Percentiles rank a stretch among this genome's conserved stretches.
Conservation (phyloP, 257 asterid species). For the Scutellaria barbata region DNA sequence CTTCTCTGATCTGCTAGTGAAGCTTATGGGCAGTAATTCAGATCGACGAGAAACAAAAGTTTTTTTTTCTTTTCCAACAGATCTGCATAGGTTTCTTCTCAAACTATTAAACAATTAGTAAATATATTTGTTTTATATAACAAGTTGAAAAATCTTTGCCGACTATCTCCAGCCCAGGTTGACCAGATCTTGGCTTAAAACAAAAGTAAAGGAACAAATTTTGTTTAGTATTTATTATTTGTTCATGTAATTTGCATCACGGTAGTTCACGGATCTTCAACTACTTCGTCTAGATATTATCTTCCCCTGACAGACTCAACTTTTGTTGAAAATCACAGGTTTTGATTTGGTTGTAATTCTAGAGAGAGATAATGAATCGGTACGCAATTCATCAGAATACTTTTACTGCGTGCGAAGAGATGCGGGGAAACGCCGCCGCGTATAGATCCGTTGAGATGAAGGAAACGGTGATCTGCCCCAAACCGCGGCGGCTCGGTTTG, state of each 20-base stretch:
- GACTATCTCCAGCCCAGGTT: slow-evolving; percentile 38
- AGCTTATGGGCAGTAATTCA: not conserved
- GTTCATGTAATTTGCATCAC: not conserved
- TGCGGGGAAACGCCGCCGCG: slow-evolving; percentile 47
- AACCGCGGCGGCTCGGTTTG: slow-evolving; percentile 77
- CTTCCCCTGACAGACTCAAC: not conserved
- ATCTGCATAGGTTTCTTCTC: slow-evolving; percentile 38
- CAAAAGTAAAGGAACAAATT: slow-evolving; percentile 5
- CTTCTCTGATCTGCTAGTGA: not conserved
- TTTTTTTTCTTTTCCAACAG: slow-evolving; percentile 38
- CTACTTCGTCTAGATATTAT: not conserved
- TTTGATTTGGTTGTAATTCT: not conserved
- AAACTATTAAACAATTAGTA: not conserved
- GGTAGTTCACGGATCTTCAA: slow-evolving; percentile 28
- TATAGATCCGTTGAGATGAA: slow-evolving; percentile 55
- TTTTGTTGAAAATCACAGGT: slow-evolving; percentile 34
- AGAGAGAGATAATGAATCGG: slow-evolving; percentile 56
- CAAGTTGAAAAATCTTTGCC: slow-evolving; percentile 39
- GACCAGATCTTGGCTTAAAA: slow-evolving; percentile 43
- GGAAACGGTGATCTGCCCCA: slow-evolving; percentile 82
- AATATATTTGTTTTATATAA: slow-evolving; percentile 25
- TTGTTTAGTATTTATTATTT: not conserved
- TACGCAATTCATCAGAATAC: slow-evolving; percentile 58
- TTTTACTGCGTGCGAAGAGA: slow-evolving; percentile 67
- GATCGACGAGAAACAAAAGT: not conserved